phyloP scores from a whole-genome alignment of 108 stramenopile species.

The Skeletonema marinoi region DNA sequence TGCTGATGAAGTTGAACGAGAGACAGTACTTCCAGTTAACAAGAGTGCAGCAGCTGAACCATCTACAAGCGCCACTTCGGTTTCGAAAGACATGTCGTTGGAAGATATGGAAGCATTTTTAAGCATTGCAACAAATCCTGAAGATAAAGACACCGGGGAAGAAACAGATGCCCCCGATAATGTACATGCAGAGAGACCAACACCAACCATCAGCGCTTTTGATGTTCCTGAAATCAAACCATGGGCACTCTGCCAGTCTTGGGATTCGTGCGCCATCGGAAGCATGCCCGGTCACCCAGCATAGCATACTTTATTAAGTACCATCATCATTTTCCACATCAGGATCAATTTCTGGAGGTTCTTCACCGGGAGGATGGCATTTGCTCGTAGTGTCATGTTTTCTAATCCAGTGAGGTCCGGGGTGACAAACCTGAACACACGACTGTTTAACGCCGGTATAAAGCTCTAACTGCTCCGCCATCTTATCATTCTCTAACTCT shows the following conservation, averaged over 20 bases:
- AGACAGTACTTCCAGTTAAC: background rate
- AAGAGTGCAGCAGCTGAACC: background rate
- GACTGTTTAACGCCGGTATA: constrained; percentile 43
- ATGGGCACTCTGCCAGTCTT: constrained; percentile 58
- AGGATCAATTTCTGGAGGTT: constrained; percentile 1
- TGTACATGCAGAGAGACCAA: background rate
- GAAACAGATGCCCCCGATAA: background rate
- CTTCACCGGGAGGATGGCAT: constrained; percentile 37
- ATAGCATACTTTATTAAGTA: background rate
- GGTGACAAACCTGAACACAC: constrained; percentile 47
- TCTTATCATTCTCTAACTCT: constrained; percentile 40
- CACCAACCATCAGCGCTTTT: background rate
- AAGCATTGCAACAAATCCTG: constrained; percentile 17
- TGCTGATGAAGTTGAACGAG: background rate
- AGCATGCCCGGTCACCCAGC: constrained; percentile 41
- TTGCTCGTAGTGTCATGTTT: constrained; percentile 24
- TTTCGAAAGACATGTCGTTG: constrained; percentile 41
- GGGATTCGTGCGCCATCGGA: constrained; percentile 80
- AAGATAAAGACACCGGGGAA: background rate
- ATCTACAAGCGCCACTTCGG: background rate
- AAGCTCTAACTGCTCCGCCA: constrained; percentile 40
- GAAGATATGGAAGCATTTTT: constrained; percentile 66
- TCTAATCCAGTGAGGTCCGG: constrained; percentile 39
- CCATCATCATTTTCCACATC: background rate
- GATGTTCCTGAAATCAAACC: background rate